phyloP scores from a whole-genome alignment of 495 filamentous ascomycete species.

The Aspergillus coremiiformis region DNA sequence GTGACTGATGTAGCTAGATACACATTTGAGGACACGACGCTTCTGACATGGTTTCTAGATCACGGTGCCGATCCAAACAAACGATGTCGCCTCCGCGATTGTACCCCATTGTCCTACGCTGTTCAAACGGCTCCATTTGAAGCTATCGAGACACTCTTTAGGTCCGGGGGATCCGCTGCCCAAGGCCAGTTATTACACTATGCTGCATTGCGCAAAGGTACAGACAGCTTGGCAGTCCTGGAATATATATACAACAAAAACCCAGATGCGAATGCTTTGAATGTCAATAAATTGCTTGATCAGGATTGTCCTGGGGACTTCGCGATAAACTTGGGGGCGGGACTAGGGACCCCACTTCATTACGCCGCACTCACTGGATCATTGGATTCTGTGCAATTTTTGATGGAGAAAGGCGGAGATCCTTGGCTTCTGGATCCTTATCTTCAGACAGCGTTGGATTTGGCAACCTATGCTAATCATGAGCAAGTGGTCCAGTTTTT shows the following conservation, averaged over 20 bases:
- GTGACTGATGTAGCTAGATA: background rate
- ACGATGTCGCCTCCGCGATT: background rate
- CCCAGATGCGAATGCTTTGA: background rate
- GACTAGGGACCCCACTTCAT: background rate
- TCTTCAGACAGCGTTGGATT: background rate
- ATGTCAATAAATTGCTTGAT: constrained; percentile 1
- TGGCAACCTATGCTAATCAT: background rate
- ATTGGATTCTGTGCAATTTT: background rate
- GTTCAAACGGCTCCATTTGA: background rate
- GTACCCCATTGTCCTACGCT: constrained; percentile 2
- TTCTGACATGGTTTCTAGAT: background rate
- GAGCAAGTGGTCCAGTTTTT: constrained; percentile 2
- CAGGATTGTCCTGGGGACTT: background rate
- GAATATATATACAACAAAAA: constrained; percentile 1
- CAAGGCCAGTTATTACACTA: constrained; percentile 5
- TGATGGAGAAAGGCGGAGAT: background rate
- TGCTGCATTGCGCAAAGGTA: background rate
- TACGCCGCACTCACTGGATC: background rate
- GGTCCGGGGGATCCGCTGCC: background rate
- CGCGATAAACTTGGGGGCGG: background rate
- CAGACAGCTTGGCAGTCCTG: background rate
- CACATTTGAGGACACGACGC: background rate
- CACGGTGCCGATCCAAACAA: constrained; percentile 3
- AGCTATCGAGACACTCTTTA: constrained; percentile 1
- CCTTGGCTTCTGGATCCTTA: background rate